A percentile compares a stretch with the other conserved stretches of the same genome.
Evolutionary conservation across 179 eudicot species (phyloP).

Genomic region (Beta macrorhiza): DNA sequence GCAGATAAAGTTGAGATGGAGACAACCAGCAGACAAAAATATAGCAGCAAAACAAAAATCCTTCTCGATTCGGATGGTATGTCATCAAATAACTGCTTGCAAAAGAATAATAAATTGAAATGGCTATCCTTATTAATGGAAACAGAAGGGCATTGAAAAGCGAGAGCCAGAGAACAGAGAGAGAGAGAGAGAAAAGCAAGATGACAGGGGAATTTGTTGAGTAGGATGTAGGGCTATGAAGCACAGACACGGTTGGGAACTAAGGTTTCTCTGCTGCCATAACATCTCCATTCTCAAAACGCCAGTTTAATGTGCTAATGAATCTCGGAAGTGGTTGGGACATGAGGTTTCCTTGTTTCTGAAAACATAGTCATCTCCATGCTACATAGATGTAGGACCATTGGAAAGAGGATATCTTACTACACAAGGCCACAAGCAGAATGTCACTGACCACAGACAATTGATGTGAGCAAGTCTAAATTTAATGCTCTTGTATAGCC

Average conservation of each 20-base stretch:
- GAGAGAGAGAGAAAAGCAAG: not conserved
- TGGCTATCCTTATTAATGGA: not conserved
- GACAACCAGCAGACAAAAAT: not conserved
- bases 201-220: not conserved
- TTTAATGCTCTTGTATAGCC: not conserved
- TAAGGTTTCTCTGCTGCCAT: too few species aligned
- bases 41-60: conserved; percentile 1
- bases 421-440: not conserved
- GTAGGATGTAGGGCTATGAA: not conserved
- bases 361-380: too few species aligned
- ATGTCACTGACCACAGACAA: not conserved
- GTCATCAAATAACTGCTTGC: not conserved
- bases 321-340: too few species aligned
- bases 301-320: too few species aligned
- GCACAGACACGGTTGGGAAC: too few species aligned
- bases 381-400: not conserved
- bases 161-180: not conserved
- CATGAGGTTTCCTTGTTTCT: too few species aligned
- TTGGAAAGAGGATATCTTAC: not conserved
- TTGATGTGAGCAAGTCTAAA: not conserved
- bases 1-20: conserved; percentile 4
- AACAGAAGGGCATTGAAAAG: not conserved
- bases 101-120: not conserved
- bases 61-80: not conserved
- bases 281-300: too few species aligned